Percentiles rank a stretch among this genome's conserved stretches.
Conservation (phyloP, 176 grass and related monocot species). For the Triticum dicoccoides region DNA sequence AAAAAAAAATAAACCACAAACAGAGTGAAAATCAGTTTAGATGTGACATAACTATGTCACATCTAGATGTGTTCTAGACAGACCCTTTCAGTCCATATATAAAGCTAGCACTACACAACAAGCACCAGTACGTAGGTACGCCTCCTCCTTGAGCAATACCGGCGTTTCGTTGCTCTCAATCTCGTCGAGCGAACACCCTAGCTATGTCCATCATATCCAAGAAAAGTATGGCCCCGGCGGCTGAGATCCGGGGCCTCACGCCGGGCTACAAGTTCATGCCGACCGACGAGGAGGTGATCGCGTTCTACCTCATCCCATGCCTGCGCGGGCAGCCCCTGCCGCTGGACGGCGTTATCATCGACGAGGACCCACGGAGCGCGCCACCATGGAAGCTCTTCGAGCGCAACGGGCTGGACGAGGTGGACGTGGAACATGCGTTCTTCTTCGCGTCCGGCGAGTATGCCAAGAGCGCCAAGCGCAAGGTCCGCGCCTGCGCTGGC, state of each 20-base stretch:
- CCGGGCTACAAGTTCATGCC: not conserved
- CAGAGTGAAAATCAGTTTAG: no score
- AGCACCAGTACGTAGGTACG: no score
- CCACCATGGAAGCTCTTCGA: slow-evolving; percentile 22
- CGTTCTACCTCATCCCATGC: not conserved
- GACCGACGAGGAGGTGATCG: not conserved
- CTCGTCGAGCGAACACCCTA: no score
- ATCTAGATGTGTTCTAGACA: no score
- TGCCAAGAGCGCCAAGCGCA: not conserved
- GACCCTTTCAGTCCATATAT: no score
- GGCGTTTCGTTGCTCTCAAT: no score
- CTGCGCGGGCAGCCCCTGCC: not conserved
- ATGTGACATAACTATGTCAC: no score
- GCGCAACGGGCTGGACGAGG: not conserved
- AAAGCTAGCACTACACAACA: no score
- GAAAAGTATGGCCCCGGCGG: no score
- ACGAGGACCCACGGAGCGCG: not conserved
- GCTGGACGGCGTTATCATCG: not conserved
- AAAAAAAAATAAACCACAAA: no score
- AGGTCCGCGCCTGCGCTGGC: not conserved
- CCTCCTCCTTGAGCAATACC: no score
- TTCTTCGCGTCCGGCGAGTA: not conserved
- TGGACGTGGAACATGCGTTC: not conserved
- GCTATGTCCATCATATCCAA: no score
- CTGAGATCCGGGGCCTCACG: not conserved